Evolutionary conservation across 208 protist species (phyloP).

Genomic region (Perkinsela sp.): DNA sequence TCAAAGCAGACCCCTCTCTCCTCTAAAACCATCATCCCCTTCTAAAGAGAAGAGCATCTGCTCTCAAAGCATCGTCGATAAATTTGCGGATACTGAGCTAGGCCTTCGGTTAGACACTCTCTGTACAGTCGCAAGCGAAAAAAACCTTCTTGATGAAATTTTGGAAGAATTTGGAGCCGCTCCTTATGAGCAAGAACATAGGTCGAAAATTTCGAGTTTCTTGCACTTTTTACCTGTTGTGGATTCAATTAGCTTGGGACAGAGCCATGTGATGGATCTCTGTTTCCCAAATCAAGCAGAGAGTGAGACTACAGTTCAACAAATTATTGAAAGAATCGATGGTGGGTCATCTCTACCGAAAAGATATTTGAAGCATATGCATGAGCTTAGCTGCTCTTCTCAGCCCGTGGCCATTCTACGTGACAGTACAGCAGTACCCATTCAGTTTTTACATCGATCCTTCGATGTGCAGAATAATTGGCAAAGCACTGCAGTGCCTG

Average conservation of each 20-base stretch:
- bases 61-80: not conserved
- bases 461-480: constrained; percentile 38
- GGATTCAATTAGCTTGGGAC: constrained; percentile 22
- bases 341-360: not conserved
- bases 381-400: not conserved
- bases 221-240: constrained; percentile 33
- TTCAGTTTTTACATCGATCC: constrained; percentile 59
- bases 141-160: constrained; percentile 45
- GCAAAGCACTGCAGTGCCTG: constrained; percentile 23
- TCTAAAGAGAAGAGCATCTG: not conserved
- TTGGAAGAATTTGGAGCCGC: constrained; percentile 39
- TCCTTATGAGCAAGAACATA: constrained; percentile 23
- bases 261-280: constrained; percentile 22
- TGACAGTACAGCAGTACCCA: constrained; percentile 20
- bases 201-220: constrained; percentile 23
- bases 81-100: constrained; percentile 8
- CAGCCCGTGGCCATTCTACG: constrained; percentile 38
- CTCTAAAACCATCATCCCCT: not conserved
- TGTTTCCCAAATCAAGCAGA: constrained; percentile 12
- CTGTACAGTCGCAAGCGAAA: constrained; percentile 39
- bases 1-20: not conserved
- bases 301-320: not conserved
- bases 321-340: not conserved
- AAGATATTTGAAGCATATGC: not conserved
- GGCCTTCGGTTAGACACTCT: constrained; percentile 49